A percentile compares a stretch with the other conserved stretches of the same genome.
These are phyloP conservation scores for Trichoderma lentiforme DNA, from an alignment of 2,329 filamentous ascomycete genomes.

Conservation along the genomic window DNA sequence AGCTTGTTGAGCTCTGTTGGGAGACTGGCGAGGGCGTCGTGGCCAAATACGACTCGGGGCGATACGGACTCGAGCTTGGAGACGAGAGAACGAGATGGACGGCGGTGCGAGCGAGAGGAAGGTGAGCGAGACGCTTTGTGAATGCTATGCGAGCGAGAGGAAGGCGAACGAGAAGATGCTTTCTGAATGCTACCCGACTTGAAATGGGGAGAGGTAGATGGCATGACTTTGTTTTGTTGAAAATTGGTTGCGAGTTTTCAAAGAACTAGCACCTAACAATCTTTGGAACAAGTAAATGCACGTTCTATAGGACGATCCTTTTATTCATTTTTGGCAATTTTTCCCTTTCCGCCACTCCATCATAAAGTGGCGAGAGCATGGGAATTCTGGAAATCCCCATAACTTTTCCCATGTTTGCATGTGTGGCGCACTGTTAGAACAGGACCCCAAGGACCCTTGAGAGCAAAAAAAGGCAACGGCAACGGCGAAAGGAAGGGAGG, in stretches of 20 bases:
- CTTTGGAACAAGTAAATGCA: neutral
- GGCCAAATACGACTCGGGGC: conserved; percentile 36
- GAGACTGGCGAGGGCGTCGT: conserved; percentile 32
- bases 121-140: neutral
- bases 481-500: neutral
- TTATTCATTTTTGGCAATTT: neutral
- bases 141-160: neutral
- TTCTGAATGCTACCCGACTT: neutral
- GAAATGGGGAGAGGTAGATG: conserved; percentile 6
- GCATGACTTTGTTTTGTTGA: neutral
- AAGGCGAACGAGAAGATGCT: neutral
- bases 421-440: neutral
- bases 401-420: neutral
- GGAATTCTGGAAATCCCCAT: neutral
- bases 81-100: neutral
- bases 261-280: neutral
- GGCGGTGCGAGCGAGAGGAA: neutral
- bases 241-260: neutral
- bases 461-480: no score
- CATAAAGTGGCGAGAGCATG: conserved; percentile 5
- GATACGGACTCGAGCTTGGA: conserved; percentile 13
- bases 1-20: conserved; percentile 34
- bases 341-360: neutral
- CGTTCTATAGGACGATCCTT: neutral
- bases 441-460: neutral